These are phyloP conservation scores for Catenaria anguillulae DNA, from an alignment of 371 early-diverging fungal species.

Conservation along the genomic window DNA sequence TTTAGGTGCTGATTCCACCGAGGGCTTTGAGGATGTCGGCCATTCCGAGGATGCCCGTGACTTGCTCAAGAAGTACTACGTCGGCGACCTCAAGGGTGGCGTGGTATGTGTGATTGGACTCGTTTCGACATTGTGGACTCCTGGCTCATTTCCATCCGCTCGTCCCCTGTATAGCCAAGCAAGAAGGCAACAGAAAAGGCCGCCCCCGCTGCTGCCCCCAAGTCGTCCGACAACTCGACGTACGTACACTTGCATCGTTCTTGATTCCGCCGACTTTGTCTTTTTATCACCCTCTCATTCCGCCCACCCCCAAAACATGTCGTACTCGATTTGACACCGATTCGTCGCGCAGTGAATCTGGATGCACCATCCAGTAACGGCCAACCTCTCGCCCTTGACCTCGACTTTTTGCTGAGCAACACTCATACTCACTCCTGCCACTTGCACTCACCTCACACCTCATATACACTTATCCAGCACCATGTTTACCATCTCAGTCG, in stretches of 20 bases:
- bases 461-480: too few species aligned
- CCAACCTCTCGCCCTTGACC: not conserved
- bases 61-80: slow-evolving; percentile 44
- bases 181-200: not conserved
- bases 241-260: not conserved
- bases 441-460: too few species aligned
- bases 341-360: not conserved
- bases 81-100: slow-evolving; percentile 52
- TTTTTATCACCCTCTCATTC: not conserved
- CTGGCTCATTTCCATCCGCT: not conserved
- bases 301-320: slow-evolving; percentile 6
- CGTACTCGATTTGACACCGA: not conserved
- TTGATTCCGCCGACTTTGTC: not conserved
- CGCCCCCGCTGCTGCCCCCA: not conserved
- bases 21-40: slow-evolving; percentile 88
- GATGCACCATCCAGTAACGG: not conserved
- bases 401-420: not conserved
- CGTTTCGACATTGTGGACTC: not conserved
- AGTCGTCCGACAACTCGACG: not conserved
- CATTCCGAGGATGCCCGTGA: slow-evolving; percentile 87
- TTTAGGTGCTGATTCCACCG: slow-evolving; percentile 69
- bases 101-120: not conserved
- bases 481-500: not conserved
- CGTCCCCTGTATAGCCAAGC: not conserved
- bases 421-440: not conserved